Evolutionary conservation across 169 alveolate genomes (phyloP).

Genomic region (Cryptosporidium tyzzeri): DNA sequence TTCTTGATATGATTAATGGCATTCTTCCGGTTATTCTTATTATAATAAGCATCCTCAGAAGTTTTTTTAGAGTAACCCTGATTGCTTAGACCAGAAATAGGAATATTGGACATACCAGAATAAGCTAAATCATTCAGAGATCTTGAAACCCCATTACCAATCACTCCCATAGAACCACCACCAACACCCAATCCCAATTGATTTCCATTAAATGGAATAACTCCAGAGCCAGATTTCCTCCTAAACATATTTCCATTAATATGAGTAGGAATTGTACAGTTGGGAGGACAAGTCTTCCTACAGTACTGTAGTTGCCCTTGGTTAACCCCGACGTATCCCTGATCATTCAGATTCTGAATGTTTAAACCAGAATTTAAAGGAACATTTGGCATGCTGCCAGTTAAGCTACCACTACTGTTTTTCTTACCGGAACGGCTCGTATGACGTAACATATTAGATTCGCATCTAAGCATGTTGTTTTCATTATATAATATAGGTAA

Average conservation of each 20-base stretch:
- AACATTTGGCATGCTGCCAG: not conserved
- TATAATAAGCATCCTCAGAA: not conserved
- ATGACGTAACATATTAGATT: not conserved
- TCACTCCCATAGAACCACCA: not conserved
- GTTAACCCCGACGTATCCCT: conserved; percentile 7
- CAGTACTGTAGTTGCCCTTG: conserved; percentile 24
- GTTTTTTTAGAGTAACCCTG: not conserved
- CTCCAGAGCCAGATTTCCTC: conserved; percentile 11
- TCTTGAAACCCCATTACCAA: not conserved
- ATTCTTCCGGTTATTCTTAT: not conserved
- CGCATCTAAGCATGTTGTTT: conserved; percentile 1
- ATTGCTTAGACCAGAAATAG: not conserved
- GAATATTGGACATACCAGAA: not conserved
- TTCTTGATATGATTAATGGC: not conserved
- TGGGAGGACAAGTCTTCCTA: conserved; percentile 28
- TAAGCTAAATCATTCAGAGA: not conserved
- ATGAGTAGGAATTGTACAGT: conserved; percentile 8
- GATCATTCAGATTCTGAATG: not conserved
- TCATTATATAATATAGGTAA: conserved; percentile 5
- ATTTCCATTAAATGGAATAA: conserved; percentile 13
- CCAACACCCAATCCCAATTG: not conserved
- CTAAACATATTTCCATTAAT: conserved; percentile 16
- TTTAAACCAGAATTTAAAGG: not conserved
- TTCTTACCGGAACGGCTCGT: not conserved
- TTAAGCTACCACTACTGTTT: conserved; percentile 22